Evolutionary conservation across 1,284 basidiomycete genomes (phyloP), one percentile per base, ranked within the genome.

Genomic region (Malassezia pachydermatis): DNA sequence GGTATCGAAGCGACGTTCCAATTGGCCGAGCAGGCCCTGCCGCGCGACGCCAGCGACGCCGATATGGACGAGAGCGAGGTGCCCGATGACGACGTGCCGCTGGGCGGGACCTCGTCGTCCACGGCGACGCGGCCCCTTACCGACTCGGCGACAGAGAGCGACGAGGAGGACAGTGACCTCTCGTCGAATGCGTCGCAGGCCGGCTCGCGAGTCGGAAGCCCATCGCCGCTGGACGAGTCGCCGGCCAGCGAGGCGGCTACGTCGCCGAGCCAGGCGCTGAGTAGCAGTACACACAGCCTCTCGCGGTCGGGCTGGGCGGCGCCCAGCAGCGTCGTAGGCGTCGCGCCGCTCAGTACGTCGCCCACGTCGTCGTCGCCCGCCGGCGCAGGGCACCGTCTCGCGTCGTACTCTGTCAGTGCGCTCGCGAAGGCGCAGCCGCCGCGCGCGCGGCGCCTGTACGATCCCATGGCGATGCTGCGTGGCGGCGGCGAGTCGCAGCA

Each of bases 1-100:
- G 75, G 73, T 0, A 62, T 68, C 41, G 75, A 77, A 45, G 75
- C 74, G 20, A 72, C 73, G 24, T 77, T 76, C 55, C 62, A 75
- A 41, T 63, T 76, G 6, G 75, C 75, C 1, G 74, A 72, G 44
- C 58, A 65, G 25, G 71, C 72, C 5, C 70, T 20, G 13, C 38
- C 32, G 27, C 37, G 40, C 35, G 36, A 51, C 56, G 28, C 51
- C 53, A n/a, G n/a, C n/a, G n/a, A n/a, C n/a, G n/a, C n/a, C n/a
- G 57, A 58, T 6, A 38, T 46, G 14, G 44, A 40, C 3, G 55
- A 48, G 10, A 55, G 55, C 30, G 59, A 63, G 2, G 55, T 52
- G 32, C 39, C 50, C 48, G 28, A 59, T 50, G 27, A 59, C 53
- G 13, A 57, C 38, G 41, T 52, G 55, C 22, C 51, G 42, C 38